A percentile compares a stretch with the other conserved stretches of the same genome.
Conservation (phyloP, 225 moss, liverwort and hornwort genomes). For the Lunularia cruciata region DNA sequence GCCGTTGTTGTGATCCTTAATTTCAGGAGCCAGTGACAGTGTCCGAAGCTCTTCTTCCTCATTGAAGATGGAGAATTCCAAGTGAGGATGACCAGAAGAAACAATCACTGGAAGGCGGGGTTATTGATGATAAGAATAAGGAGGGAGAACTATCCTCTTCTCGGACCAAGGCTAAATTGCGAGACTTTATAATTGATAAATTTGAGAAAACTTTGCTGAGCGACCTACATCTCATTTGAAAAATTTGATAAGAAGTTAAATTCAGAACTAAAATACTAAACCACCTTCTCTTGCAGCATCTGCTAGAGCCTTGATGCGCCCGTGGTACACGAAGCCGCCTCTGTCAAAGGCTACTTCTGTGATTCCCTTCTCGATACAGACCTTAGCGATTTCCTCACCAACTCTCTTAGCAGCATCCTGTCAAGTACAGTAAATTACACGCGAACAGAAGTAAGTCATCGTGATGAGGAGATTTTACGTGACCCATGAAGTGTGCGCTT, state of each 20-base stretch:
- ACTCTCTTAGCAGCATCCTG: slow-evolving; percentile 82
- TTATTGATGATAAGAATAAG: no score
- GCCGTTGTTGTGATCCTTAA: no score
- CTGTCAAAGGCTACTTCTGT: slow-evolving; percentile 93
- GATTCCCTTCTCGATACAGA: slow-evolving; percentile 75
- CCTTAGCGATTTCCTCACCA: slow-evolving; percentile 86
- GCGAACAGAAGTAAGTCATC: no score
- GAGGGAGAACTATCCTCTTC: no score
- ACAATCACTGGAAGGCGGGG: no score
- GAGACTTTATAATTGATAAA: slow-evolving; percentile 11
- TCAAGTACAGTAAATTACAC: not conserved
- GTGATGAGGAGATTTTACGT: no score
- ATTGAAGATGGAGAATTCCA: no score
- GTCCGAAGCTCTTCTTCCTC: no score
- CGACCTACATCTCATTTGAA: slow-evolving; percentile 17
- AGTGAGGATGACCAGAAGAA: no score
- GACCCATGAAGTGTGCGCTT: no score
- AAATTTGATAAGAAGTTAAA: slow-evolving; percentile 1
- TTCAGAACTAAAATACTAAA: slow-evolving; percentile 57
- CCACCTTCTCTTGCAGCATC: slow-evolving; percentile 88
- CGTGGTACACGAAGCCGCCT: slow-evolving; percentile 96
- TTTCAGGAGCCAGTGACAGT: no score
- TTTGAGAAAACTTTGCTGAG: not conserved
- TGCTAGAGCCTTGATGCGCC: slow-evolving; percentile 80
- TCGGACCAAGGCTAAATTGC: no score